phyloP scores from a whole-genome alignment of 768 basidiomycete genomes.

The Pleurotus pulmonarius region DNA sequence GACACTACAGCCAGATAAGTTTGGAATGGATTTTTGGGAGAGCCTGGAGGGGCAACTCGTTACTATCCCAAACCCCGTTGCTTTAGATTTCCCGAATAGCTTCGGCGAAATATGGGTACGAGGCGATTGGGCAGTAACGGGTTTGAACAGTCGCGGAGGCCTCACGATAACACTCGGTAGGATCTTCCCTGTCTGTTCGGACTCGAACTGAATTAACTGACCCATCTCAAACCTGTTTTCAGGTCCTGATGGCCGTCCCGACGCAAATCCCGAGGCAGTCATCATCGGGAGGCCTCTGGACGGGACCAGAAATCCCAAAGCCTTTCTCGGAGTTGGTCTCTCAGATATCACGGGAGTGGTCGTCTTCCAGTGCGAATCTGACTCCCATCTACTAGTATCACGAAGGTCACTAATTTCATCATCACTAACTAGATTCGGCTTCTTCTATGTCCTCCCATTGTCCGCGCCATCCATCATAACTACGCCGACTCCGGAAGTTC shows the following conservation, averaged over 20 bases:
- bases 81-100: conserved; percentile 45
- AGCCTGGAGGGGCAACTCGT: conserved; percentile 58
- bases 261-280: conserved; percentile 22
- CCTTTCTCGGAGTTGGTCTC: conserved; percentile 41
- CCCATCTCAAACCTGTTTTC: background rate
- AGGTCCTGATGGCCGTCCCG: background rate
- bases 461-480: conserved; percentile 48
- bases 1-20: conserved; percentile 44
- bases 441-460: conserved; percentile 53
- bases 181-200: background rate
- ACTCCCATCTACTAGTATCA: background rate
- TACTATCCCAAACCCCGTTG: conserved; percentile 42
- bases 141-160: conserved; percentile 55
- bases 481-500: conserved; percentile 24
- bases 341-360: conserved; percentile 54
- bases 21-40: conserved; percentile 63
- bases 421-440: conserved; percentile 33
- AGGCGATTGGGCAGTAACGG: conserved; percentile 52
- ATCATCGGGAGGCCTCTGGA: conserved; percentile 56
- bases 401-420: background rate
- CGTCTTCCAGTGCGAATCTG: conserved; percentile 41
- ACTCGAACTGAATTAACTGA: background rate
- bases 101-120: conserved; percentile 59
- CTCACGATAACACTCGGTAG: conserved; percentile 40
- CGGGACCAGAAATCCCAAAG: conserved; percentile 43